Evolutionary conservation across 306 rosid species (phyloP).

Genomic region (Dalbergia cochinchinensis): DNA sequence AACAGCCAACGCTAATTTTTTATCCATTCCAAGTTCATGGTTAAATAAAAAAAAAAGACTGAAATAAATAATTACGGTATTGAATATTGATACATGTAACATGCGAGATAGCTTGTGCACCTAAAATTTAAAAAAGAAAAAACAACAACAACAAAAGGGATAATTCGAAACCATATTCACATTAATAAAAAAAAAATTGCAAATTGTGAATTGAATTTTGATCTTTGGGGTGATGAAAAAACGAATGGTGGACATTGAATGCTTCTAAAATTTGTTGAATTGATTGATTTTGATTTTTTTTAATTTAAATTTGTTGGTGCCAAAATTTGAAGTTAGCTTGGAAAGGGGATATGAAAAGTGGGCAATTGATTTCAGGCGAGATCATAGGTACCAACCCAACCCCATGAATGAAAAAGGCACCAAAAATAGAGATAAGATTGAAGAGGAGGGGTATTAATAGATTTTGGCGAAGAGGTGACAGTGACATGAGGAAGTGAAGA

Average conservation of each 20-base stretch:
- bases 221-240: not conserved
- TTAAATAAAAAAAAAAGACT: not conserved
- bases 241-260: slow-evolving; percentile 31
- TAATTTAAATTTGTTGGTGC: not conserved
- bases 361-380: not conserved
- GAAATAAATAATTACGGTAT: not conserved
- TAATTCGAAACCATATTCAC: not conserved
- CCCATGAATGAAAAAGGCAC: not conserved
- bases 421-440: no score
- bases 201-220: slow-evolving; percentile 2
- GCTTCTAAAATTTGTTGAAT: not conserved
- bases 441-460: not conserved
- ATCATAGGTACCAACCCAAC: not conserved
- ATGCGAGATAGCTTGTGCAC: not conserved
- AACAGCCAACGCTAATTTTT: slow-evolving; percentile 27
- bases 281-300: not conserved
- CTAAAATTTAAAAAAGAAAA: not conserved
- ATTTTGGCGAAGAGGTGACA: not conserved
- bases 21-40: not conserved
- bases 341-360: not conserved
- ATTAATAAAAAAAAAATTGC: not conserved
- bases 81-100: not conserved
- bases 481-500: not conserved
- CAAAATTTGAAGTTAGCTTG: not conserved
- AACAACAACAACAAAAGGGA: not conserved